phyloP scores from a whole-genome alignment of 2,329 filamentous ascomycete genomes.

The Ophiostoma perfectum region DNA sequence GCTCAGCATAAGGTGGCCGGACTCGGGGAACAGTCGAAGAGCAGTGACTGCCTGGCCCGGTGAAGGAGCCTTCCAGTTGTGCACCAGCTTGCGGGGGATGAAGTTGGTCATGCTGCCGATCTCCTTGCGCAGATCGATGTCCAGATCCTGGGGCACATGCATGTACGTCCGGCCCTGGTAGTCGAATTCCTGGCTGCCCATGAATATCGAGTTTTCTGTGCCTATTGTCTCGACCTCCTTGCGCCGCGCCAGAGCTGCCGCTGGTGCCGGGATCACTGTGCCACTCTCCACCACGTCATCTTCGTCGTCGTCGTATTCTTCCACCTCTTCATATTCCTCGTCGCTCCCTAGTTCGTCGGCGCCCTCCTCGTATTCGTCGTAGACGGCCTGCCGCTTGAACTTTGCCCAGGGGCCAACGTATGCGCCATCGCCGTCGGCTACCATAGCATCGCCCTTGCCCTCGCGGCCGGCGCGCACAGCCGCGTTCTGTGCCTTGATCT shows the following conservation, averaged over 20 bases:
- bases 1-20: slow-evolving; percentile 82
- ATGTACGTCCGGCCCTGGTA: slow-evolving; percentile 93
- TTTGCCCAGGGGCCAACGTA: slow-evolving; percentile 95
- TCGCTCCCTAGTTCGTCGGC: slow-evolving; percentile 70
- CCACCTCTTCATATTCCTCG: slow-evolving; percentile 53
- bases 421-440: slow-evolving; percentile 79
- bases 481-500: slow-evolving; percentile 66
- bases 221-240: slow-evolving; percentile 56
- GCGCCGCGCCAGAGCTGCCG: slow-evolving; percentile 48
- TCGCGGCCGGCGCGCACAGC: slow-evolving; percentile 69
- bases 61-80: slow-evolving; percentile 79
- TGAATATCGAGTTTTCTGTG: slow-evolving; percentile 79
- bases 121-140: slow-evolving; percentile 78
- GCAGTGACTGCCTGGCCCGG: slow-evolving; percentile 63
- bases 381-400: slow-evolving; percentile 62
- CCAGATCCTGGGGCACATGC: slow-evolving; percentile 90
- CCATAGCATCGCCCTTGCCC: slow-evolving; percentile 73
- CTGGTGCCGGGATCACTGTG: slow-evolving; percentile 53
- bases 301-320: slow-evolving; percentile 66
- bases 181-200: slow-evolving; percentile 76
- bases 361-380: slow-evolving; percentile 69
- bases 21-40: slow-evolving; percentile 80
- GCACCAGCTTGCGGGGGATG: slow-evolving; percentile 88
- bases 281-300: slow-evolving; percentile 64
- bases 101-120: slow-evolving; percentile 77